Base-by-base conservation (phyloP, 2,329 filamentous ascomycete genomes). In the Sclerotinia trifoliorum region DNA sequence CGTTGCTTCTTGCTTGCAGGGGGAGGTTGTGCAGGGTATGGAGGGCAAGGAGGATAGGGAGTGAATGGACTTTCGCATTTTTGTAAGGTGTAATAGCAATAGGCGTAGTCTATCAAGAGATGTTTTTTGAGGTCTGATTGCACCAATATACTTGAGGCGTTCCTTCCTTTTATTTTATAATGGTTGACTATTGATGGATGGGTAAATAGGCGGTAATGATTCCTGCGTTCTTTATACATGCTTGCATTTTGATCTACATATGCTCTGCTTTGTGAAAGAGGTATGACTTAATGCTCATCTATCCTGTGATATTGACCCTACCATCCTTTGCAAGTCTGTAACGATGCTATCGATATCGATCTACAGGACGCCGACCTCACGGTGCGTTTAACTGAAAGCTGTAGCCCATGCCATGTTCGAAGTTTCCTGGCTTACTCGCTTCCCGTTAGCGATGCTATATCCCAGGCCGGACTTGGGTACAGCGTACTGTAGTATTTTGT, bases 21-120 rank as follows among this genome's bases (percentile, higher is more conserved):
- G 51, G 32, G 29, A 29, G 60, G 70, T 72, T 68, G 68, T 70
- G 69, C 55, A 68, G 70, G 69, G 71, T 68, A 71, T 71, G 73
- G 72, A 71, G 71, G 73, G 71, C 72, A 70, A 73, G 69, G 70
- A 73, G 72, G 74, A 75, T 65, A 46, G 49, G 62, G n/a, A 63
- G 35, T 39, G 65, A 62, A 67, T 67, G 65, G 57, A 52, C 62
- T 55, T 48, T 72, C 74, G 75, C 75, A 77, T 78, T 77, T 74
- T 73, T 77, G 74, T 77, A 78, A 70, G 75, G 75, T 78, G 76
- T 78, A 78, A 78, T 78, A 78, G 77, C 76, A 77, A 78, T 76
- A 78, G 75, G 76, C 75, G 75, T 77, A 77, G 76, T 78, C 76
- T 76, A 77, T 76, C 57, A 67, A 67, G 65, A 67, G 57, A 63